Evolutionary conservation across 2,329 filamentous ascomycete species (phyloP).

Genomic region (Aureobasidium sp.): DNA sequence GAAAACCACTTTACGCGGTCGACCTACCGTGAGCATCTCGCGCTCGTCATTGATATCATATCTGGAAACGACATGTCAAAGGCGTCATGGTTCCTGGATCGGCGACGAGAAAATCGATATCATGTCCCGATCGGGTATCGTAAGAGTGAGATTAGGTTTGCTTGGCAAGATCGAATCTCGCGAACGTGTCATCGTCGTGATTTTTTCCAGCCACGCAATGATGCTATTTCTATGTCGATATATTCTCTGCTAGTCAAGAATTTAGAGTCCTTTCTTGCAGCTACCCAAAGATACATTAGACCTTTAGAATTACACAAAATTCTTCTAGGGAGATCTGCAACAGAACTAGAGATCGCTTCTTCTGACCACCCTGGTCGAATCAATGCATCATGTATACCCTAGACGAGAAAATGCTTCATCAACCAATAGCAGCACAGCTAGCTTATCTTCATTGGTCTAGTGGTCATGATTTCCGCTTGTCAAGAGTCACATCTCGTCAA

Average conservation of each 20-base stretch:
- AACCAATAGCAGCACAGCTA: constrained; percentile 10
- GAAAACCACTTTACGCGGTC: constrained; percentile 13
- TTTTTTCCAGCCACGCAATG: constrained; percentile 5
- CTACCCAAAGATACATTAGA: no score
- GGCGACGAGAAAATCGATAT: neutral
- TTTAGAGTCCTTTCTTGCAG: no score
- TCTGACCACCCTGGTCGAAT: no score
- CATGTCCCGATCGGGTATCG: neutral
- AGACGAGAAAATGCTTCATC: no score
- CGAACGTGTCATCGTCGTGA: neutral
- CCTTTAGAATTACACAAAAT: no score
- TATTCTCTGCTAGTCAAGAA: no score
- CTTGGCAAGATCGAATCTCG: constrained; percentile 7
- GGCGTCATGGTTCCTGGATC: constrained; percentile 14
- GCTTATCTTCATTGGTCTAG: constrained; percentile 16
- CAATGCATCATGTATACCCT: no score
- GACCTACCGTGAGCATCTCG: constrained; percentile 6
- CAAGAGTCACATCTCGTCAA: constrained; percentile 14
- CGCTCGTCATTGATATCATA: constrained; percentile 9
- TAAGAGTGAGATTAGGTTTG: constrained; percentile 5
- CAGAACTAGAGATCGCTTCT: no score
- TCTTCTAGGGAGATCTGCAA: neutral
- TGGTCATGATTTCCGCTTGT: constrained; percentile 18
- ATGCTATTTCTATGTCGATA: neutral
- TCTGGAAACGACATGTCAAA: constrained; percentile 1